phyloP scores from a whole-genome alignment of 441 rosid genomes.

The Corymbia citriodora region DNA sequence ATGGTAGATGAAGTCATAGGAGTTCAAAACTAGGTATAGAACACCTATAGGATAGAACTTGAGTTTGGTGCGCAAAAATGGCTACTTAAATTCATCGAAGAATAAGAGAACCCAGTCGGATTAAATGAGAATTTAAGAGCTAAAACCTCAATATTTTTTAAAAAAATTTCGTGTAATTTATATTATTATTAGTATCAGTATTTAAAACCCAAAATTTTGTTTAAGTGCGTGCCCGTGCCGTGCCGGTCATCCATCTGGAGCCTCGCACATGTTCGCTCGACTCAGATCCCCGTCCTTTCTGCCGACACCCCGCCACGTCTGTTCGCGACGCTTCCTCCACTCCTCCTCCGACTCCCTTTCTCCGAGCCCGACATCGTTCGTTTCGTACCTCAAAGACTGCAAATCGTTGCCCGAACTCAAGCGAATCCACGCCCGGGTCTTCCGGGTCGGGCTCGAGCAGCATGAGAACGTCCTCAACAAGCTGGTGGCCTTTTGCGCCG shows the following conservation, averaged over 20 bases:
- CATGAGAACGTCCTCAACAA: slow-evolving; percentile 21
- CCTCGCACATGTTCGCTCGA: background rate
- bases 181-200: background rate
- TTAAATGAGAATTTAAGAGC: background rate
- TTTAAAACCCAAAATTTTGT: background rate
- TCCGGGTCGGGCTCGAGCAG: slow-evolving; percentile 28
- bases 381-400: slow-evolving; percentile 29
- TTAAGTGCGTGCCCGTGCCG: background rate
- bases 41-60: background rate
- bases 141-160: background rate
- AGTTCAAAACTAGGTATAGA: background rate
- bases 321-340: background rate
- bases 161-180: background rate
- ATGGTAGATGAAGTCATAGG: fast-evolving
- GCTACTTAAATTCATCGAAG: background rate
- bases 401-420: slow-evolving; percentile 23
- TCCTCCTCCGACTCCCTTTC: background rate
- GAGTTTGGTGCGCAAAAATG: background rate
- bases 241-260: background rate
- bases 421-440: slow-evolving; percentile 34
- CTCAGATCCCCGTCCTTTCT: background rate
- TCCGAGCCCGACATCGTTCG: slow-evolving; percentile 12
- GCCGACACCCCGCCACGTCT: background rate
- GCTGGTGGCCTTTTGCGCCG: slow-evolving; percentile 27
- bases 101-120: background rate